phyloP scores from a whole-genome alignment of 345 rosid species.

The Stellera chamaejasme region DNA sequence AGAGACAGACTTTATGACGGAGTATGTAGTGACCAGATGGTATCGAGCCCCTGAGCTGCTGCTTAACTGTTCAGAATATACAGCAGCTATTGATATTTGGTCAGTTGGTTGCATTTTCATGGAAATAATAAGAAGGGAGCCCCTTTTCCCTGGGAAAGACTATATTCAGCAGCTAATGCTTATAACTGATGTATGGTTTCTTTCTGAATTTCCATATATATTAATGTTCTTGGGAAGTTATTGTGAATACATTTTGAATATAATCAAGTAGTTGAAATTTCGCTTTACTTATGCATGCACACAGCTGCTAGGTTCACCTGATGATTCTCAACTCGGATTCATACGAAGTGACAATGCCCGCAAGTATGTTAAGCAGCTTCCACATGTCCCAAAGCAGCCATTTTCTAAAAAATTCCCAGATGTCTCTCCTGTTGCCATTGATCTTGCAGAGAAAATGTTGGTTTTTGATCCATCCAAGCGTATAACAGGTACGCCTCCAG shows the following conservation, averaged over 20 bases:
- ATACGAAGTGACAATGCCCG: conserved; percentile 77
- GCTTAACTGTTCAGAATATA: conserved; percentile 63
- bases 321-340: conserved; percentile 79
- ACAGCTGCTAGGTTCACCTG: conserved; percentile 79
- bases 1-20: conserved; percentile 88
- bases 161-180: conserved; percentile 77
- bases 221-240: conserved; percentile 1
- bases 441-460: conserved; percentile 83
- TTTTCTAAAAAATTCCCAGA: conserved; percentile 57
- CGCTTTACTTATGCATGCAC: conserved; percentile 5
- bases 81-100: conserved; percentile 88
- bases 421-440: conserved; percentile 55
- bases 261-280: background rate
- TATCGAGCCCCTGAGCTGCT: conserved; percentile 77
- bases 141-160: conserved; percentile 84
- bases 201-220: conserved; percentile 2
- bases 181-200: conserved; percentile 60
- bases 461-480: conserved; percentile 83
- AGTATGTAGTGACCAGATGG: conserved; percentile 76
- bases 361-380: conserved; percentile 75
- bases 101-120: conserved; percentile 91
- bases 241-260: background rate
- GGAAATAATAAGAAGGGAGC: conserved; percentile 69
- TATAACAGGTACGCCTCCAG: conserved; percentile 43
- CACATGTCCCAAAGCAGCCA: conserved; percentile 56